Conservation (phyloP, 163 green algal species). For the Scenedesmus sp. region DNA sequence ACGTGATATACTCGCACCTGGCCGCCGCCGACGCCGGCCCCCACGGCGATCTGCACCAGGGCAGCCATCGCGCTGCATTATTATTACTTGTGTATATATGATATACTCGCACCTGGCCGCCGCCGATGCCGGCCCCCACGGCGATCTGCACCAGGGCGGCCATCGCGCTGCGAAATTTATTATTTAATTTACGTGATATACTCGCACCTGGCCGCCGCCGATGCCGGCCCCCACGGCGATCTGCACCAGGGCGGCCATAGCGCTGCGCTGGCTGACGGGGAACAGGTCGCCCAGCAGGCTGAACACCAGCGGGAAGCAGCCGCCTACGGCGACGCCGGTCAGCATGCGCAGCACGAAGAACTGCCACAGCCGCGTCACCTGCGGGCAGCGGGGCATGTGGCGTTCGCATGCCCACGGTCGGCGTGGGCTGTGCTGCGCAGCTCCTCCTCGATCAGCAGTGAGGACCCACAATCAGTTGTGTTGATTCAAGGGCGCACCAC, state of each 20-base stretch:
- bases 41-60: conserved; percentile 74
- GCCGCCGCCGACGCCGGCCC: conserved; percentile 74
- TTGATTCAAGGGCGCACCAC: too few relatives aligned
- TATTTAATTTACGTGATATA: too few relatives aligned
- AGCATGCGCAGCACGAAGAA: conserved; percentile 87
- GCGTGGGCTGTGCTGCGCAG: too few relatives aligned
- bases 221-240: conserved; percentile 75
- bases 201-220: conserved; percentile 71
- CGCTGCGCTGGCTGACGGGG: conserved; percentile 62
- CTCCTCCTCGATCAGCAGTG: too few relatives aligned
- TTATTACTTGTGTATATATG: too few relatives aligned
- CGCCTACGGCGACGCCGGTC: conserved; percentile 74
- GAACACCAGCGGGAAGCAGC: conserved; percentile 82
- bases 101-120: conserved; percentile 69
- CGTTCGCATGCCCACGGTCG: too few relatives aligned
- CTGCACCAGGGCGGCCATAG: conserved; percentile 72
- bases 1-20: conserved; percentile 63
- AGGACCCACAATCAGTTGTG: too few relatives aligned
- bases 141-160: conserved; percentile 74
- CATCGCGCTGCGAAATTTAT: conserved; percentile 68
- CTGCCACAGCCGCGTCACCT: conserved; percentile 86
- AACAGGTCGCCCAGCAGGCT: conserved; percentile 85
- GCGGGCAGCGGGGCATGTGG: neutral
- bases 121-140: conserved; percentile 71
- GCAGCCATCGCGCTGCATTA: conserved; percentile 69